Evolutionary conservation across 164 flowering plant species (phyloP).

Genomic region (Annona cherimola): DNA sequence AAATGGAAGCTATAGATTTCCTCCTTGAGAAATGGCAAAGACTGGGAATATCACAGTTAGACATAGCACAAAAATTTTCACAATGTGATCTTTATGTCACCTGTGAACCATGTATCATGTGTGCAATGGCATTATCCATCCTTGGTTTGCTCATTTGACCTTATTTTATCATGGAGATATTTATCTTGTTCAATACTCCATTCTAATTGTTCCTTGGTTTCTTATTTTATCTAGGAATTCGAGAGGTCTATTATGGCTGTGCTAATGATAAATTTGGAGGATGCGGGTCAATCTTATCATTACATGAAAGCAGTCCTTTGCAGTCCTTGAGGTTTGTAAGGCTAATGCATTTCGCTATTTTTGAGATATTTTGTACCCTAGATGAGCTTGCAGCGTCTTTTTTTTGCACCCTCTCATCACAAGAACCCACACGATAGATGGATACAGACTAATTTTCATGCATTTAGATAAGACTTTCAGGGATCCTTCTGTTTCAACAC

Average conservation of each 20-base stretch:
- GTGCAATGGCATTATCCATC: slow-evolving; percentile 80
- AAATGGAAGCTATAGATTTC: slow-evolving; percentile 87
- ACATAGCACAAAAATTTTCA: slow-evolving; percentile 58
- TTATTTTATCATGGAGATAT: not conserved
- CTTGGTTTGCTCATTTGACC: slow-evolving; percentile 43
- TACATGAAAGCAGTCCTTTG: slow-evolving; percentile 45
- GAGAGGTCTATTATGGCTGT: slow-evolving; percentile 86
- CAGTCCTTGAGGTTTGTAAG: slow-evolving; percentile 24
- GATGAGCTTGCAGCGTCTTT: not conserved
- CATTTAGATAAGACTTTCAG: not conserved
- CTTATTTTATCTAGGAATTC: slow-evolving; percentile 40
- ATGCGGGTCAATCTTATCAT: slow-evolving; percentile 81
- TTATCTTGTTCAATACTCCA: not conserved
- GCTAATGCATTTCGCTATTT: not conserved
- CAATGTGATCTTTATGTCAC: slow-evolving; percentile 80
- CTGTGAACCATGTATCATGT: slow-evolving; percentile 99
- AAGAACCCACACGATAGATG: too few relatives aligned
- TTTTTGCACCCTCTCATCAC: not conserved
- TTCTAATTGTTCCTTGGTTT: not conserved
- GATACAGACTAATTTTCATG: too few relatives aligned
- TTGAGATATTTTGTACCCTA: not conserved
- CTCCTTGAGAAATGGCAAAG: slow-evolving; percentile 69
- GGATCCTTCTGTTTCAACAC: not conserved
- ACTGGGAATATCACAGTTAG: slow-evolving; percentile 43
- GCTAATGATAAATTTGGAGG: slow-evolving; percentile 96